Evolutionary conservation across 495 filamentous ascomycete species (phyloP), one percentile per base, ranked within the genome.

Genomic region (Penicillium silybi): DNA sequence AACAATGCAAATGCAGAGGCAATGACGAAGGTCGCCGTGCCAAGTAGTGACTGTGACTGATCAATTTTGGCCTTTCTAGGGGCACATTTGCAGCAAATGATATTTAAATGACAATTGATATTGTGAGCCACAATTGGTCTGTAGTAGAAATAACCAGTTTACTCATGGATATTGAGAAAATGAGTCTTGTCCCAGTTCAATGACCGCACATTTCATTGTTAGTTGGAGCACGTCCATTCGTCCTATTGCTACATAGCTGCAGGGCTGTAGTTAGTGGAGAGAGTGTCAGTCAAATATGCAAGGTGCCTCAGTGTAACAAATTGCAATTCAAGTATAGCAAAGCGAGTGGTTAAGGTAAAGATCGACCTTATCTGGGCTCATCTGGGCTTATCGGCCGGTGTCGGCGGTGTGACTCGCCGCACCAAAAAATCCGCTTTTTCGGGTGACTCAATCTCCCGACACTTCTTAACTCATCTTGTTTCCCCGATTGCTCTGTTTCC

Each of bases 401-500:
- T 61, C 62, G 59, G 54, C 57, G 34, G 44, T 51, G 50, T 62
- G 58, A 64, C 61, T 58, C 52, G 49, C 62, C 56, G 58, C 62
- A 62, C 59, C 62, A n/a, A 62, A 62, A 59, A 60, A 64, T 44
- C 47, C 50, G 44, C 51, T 49, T 58, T 68, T 65, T 53, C 48
- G 42, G 48, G 53, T 70, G 67, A 70, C 63, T 70, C 67, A 70
- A 66, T 52, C 50, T 53, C 52, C 49, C 53, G 26, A 43, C 44
- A 56, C 53, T 57, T 46, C 51, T 54, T 44, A 48, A 50, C 37
- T 48, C 48, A 50, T 46, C n/a, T n/a, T 52, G 20, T 44, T 46
- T 40, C 40, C 41, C 41, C n/a, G n/a, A n/a, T n/a, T 41, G 22
- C 27, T 39, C 38, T 35, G 40, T 42, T 34, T 42, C 40, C 29